These are phyloP conservation scores for Lasiodiplodia hormozganensis DNA, from an alignment of 2,329 filamentous ascomycete species.

Conservation along the genomic window DNA sequence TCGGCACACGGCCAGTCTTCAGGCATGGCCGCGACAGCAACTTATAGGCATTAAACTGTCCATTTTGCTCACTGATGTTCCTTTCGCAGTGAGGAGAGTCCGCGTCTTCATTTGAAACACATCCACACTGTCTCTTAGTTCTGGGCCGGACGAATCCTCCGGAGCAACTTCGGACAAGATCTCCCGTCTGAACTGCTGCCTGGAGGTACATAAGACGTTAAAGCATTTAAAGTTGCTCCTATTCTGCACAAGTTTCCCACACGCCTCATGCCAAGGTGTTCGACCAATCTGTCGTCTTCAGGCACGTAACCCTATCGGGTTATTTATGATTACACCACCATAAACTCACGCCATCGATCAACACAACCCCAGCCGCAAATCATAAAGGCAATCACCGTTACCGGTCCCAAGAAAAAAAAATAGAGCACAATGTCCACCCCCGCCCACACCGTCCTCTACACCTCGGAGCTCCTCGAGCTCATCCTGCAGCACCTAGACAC, in stretches of 20 bases:
- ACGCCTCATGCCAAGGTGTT: background rate
- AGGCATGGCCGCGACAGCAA: background rate
- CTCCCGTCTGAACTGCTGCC: background rate
- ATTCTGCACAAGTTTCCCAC: background rate
- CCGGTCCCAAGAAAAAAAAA: background rate
- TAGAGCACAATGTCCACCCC: background rate
- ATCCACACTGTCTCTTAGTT: background rate
- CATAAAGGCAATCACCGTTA: conserved; percentile 1
- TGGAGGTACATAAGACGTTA: background rate
- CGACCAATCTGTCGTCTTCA: background rate
- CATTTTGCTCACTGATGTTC: background rate
- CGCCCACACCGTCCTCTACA: conserved; percentile 13
- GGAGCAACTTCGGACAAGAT: background rate
- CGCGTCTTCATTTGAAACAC: background rate
- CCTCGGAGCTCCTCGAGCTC: conserved; percentile 25
- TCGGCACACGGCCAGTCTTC: background rate
- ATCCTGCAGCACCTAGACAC: conserved; percentile 19
- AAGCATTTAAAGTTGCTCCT: background rate
- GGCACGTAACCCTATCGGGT: background rate
- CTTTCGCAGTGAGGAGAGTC: background rate
- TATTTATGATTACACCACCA: background rate
- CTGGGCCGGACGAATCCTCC: background rate
- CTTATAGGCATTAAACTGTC: background rate
- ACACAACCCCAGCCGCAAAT: background rate
- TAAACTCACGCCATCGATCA: background rate